Evolutionary conservation across 495 filamentous ascomycete genomes (phyloP).

Genomic region (Darksidea phi): DNA sequence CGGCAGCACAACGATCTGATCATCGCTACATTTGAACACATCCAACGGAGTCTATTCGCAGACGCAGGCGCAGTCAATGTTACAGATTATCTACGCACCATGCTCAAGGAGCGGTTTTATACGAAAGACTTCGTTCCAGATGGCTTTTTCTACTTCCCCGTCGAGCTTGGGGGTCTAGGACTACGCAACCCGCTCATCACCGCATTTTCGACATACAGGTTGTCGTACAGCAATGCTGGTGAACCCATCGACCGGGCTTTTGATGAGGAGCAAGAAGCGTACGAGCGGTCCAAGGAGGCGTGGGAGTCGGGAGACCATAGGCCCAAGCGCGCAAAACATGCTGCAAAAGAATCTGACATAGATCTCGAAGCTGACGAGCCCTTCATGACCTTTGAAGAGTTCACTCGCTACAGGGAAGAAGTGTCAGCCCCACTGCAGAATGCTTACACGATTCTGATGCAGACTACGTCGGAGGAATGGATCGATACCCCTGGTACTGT

Average conservation of each 20-base stretch:
- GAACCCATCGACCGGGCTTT: conserved; percentile 44
- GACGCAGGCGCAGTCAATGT: conserved; percentile 19
- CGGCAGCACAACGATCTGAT: conserved; percentile 37
- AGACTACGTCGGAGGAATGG: conserved; percentile 25
- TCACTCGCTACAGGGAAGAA: conserved; percentile 46
- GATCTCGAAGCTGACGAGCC: conserved; percentile 23
- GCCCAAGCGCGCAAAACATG: conserved; percentile 12
- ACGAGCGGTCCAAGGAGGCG: conserved; percentile 39
- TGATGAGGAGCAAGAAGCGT: conserved; percentile 44
- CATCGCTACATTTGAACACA: conserved; percentile 33
- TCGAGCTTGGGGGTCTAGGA: conserved; percentile 57
- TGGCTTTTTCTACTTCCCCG: conserved; percentile 49
- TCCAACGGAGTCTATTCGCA: conserved; percentile 34
- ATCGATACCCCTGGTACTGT: conserved; percentile 27
- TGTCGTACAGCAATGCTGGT: conserved; percentile 37
- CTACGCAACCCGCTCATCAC: conserved; percentile 57
- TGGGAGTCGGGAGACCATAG: conserved; percentile 36
- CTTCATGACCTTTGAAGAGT: conserved; percentile 55
- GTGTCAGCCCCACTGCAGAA: conserved; percentile 28
- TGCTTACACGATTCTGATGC: conserved; percentile 38
- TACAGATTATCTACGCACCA: conserved; percentile 31
- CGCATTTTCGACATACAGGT: conserved; percentile 45
- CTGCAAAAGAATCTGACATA: not conserved
- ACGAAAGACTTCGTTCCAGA: conserved; percentile 33
- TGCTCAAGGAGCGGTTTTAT: conserved; percentile 32